Conservation (phyloP, 1,139 yeast species). For the Kodamaea arcana region DNA sequence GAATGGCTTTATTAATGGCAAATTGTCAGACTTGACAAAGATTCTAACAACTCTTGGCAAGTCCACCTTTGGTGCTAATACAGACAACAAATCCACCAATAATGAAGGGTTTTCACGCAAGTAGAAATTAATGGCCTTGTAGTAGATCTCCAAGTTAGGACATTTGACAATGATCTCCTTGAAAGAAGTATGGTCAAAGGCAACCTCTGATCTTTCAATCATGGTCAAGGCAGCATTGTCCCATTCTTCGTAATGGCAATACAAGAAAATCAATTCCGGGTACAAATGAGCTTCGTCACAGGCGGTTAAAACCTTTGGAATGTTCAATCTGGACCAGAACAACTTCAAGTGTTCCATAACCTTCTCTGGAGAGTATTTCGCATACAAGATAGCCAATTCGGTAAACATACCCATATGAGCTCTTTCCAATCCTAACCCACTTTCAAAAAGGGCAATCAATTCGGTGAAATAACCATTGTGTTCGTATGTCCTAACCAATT, state of each 20-base stretch:
- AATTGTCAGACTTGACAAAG: slow-evolving; percentile 91
- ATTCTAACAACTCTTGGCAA: slow-evolving; percentile 93
- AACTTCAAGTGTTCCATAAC: slow-evolving; percentile 95
- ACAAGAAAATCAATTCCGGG: slow-evolving; percentile 93
- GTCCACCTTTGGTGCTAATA: slow-evolving; percentile 86
- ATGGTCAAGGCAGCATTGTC: slow-evolving; percentile 98
- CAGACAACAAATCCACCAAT: slow-evolving; percentile 80
- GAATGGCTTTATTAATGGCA: slow-evolving; percentile 94
- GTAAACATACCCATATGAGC: slow-evolving; percentile 99
- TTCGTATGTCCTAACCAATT: slow-evolving; percentile 83
- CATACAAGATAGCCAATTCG: slow-evolving; percentile 84
- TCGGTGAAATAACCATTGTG: slow-evolving; percentile 88
- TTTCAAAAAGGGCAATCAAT: slow-evolving; percentile 86
- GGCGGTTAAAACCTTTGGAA: slow-evolving; percentile 94
- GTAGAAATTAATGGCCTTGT: slow-evolving; percentile 94
- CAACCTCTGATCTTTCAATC: slow-evolving; percentile 91
- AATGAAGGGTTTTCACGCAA: slow-evolving; percentile 89
- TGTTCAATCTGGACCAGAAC: slow-evolving; percentile 97
- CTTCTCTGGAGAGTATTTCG: slow-evolving; percentile 85
- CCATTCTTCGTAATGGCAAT: slow-evolving; percentile 99
- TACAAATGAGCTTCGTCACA: slow-evolving; percentile 92
- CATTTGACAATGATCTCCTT: slow-evolving; percentile 94
- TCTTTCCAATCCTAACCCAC: slow-evolving; percentile 93
- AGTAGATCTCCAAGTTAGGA: slow-evolving; percentile 92
- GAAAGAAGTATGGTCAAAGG: slow-evolving; percentile 90